Evolutionary conservation across 768 basidiomycete species (phyloP).

Genomic region (Glaciozyma martinii): DNA sequence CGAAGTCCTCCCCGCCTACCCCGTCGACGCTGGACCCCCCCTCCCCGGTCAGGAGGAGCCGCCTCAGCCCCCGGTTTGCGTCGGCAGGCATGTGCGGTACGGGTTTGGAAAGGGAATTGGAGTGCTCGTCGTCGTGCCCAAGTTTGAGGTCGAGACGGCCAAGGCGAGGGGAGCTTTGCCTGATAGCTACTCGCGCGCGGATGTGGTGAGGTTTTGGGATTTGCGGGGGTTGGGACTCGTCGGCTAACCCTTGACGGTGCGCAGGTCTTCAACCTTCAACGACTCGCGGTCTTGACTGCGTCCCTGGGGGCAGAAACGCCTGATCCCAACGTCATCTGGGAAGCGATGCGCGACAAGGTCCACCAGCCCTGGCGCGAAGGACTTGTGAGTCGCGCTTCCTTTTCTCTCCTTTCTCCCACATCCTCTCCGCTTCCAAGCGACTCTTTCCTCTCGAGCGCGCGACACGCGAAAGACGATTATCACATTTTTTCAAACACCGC

Average conservation of each 20-base stretch:
- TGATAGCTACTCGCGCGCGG: conserved; percentile 69
- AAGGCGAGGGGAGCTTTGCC: conserved; percentile 88
- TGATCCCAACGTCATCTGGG: conserved; percentile 92
- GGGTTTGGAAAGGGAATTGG: conserved; percentile 74
- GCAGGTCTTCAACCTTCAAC: conserved; percentile 95
- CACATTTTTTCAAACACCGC: neutral
- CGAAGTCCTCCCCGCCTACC: conserved; percentile 93
- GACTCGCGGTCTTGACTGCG: conserved; percentile 89
- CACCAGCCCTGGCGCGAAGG: conserved; percentile 92
- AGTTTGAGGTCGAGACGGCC: conserved; percentile 93
- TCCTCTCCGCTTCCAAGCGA: neutral
- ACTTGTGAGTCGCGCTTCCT: conserved; percentile 41
- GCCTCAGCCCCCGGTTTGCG: conserved; percentile 75
- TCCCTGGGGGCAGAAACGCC: conserved; percentile 84
- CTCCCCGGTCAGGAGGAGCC: conserved; percentile 47
- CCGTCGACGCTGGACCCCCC: conserved; percentile 60
- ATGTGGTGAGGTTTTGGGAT: conserved; percentile 56
- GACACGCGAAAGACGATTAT: neutral
- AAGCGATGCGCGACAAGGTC: conserved; percentile 96
- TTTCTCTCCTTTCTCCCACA: neutral
- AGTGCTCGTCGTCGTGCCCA: conserved; percentile 86
- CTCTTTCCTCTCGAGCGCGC: neutral
- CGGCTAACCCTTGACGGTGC: neutral
- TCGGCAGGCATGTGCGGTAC: conserved; percentile 89
- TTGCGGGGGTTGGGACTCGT: neutral